Evolutionary conservation across 2,329 filamentous ascomycete genomes (phyloP).

Genomic region (Hirsutella rhossiliensis): DNA sequence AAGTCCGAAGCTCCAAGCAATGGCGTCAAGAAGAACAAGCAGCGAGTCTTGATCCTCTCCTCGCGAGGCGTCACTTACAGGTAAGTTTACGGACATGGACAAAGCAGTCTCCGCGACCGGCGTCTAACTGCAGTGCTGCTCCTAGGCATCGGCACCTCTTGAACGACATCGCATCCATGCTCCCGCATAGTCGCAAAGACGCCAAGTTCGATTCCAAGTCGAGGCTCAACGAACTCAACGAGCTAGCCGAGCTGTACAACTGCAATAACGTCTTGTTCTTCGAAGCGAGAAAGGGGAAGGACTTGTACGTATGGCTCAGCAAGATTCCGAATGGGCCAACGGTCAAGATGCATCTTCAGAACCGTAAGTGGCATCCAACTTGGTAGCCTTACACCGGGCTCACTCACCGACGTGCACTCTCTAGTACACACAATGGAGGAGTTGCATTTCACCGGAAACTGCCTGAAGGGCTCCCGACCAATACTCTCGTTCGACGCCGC

Average conservation of each 20-base stretch:
- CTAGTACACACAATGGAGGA: slow-evolving; percentile 92
- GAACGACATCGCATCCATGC: slow-evolving; percentile 75
- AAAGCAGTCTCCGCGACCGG: no score
- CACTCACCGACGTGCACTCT: slow-evolving; percentile 10
- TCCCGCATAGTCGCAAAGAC: slow-evolving; percentile 89
- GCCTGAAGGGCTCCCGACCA: slow-evolving; percentile 82
- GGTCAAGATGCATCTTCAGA: slow-evolving; percentile 64
- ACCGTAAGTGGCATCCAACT: slow-evolving; percentile 33
- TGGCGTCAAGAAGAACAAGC: slow-evolving; percentile 50
- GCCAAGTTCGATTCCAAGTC: slow-evolving; percentile 96
- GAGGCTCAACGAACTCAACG: slow-evolving; percentile 72
- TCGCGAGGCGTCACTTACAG: slow-evolving; percentile 86
- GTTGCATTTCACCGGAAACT: slow-evolving; percentile 93
- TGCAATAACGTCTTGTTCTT: slow-evolving; percentile 95
- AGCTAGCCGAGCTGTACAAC: slow-evolving; percentile 66
- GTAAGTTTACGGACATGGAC: slow-evolving; percentile 30
- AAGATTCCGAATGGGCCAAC: slow-evolving; percentile 66
- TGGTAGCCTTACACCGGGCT: neutral
- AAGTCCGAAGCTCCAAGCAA: slow-evolving; percentile 36
- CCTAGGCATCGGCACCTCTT: slow-evolving; percentile 81
- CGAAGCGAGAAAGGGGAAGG: slow-evolving; percentile 86
- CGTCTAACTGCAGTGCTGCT: slow-evolving; percentile 2
- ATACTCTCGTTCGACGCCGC: slow-evolving; percentile 82
- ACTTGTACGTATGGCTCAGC: slow-evolving; percentile 87
- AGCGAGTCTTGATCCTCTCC: slow-evolving; percentile 78